Conservation (phyloP, 148 eudicot species). For the Heliamphora exappendiculata region DNA sequence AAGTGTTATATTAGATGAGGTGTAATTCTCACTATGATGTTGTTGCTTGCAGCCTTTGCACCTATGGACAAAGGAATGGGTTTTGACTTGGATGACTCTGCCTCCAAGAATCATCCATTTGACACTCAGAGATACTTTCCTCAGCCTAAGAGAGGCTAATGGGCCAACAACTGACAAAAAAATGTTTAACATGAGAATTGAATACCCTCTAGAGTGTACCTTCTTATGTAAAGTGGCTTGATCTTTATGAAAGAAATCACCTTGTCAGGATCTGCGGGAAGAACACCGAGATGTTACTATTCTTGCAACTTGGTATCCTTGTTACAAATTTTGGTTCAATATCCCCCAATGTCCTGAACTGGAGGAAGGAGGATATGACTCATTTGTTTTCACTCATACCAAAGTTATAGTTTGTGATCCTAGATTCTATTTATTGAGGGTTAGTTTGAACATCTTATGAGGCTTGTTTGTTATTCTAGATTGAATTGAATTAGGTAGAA, state of each 20-base stretch:
- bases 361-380: too few species aligned
- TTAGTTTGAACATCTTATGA: too few species aligned
- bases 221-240: background rate
- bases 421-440: too few species aligned
- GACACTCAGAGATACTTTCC: slow-evolving; percentile 52
- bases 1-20: too few species aligned
- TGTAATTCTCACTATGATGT: too few species aligned
- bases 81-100: slow-evolving; percentile 24
- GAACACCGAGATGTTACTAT: background rate
- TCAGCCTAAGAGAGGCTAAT: slow-evolving; percentile 15
- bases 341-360: too few species aligned
- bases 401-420: too few species aligned
- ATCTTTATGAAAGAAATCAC: background rate
- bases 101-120: slow-evolving; percentile 50
- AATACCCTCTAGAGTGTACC: background rate
- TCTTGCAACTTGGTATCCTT: background rate
- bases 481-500: too few species aligned
- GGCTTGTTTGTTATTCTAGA: too few species aligned
- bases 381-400: too few species aligned
- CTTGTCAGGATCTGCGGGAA: background rate
- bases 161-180: background rate
- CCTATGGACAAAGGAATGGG: slow-evolving; percentile 39
- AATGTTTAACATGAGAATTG: background rate
- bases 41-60: too few species aligned
- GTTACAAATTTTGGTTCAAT: too few species aligned